These are phyloP conservation scores for Drosera spatulata DNA, from an alignment of 179 eudicot species.

Conservation along the genomic window DNA sequence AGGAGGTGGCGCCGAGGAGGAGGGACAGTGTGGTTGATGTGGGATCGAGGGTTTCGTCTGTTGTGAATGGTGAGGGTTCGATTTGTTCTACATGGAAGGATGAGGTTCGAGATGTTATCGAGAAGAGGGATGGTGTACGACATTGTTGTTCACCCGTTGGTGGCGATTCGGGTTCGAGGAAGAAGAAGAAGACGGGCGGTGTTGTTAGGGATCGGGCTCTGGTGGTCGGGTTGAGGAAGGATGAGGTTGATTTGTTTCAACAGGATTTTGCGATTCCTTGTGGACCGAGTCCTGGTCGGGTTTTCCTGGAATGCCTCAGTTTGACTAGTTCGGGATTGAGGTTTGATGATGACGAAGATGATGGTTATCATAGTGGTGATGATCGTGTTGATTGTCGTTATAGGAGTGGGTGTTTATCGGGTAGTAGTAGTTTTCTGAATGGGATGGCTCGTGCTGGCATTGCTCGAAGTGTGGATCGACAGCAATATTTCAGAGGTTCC, in stretches of 20 bases:
- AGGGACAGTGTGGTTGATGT: slow-evolving; percentile 11
- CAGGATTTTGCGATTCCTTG: slow-evolving; percentile 58
- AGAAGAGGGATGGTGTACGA: too few species aligned
- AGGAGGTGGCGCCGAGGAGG: slow-evolving; percentile 1
- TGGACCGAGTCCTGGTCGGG: slow-evolving; percentile 76
- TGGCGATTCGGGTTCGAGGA: too few species aligned
- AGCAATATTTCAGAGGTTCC: slow-evolving; percentile 11
- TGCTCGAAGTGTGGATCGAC: slow-evolving; percentile 18
- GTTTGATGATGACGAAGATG: slow-evolving; percentile 44
- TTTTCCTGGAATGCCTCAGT: slow-evolving; percentile 85
- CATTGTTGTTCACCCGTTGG: too few species aligned
- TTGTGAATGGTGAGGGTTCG: slow-evolving; percentile 16
- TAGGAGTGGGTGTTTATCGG: slow-evolving; percentile 20
- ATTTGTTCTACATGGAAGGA: slow-evolving; percentile 8
- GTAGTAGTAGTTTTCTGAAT: slow-evolving; percentile 3
- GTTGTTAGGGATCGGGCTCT: slow-evolving; percentile 17
- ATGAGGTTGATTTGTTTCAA: slow-evolving; percentile 31
- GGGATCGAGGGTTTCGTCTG: slow-evolving; percentile 12
- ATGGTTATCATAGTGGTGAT: slow-evolving; percentile 26
- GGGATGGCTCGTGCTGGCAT: slow-evolving; percentile 17
- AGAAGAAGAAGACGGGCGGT: slow-evolving; percentile 14
- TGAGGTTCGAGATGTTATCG: slow-evolving; percentile 1
- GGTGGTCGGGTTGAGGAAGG: slow-evolving; percentile 13
- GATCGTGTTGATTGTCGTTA: slow-evolving; percentile 22
- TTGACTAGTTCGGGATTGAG: slow-evolving; percentile 59